These are phyloP conservation scores for Asterella californica DNA, from an alignment of 225 moss, liverwort and hornwort genomes.

Conservation along the genomic window DNA sequence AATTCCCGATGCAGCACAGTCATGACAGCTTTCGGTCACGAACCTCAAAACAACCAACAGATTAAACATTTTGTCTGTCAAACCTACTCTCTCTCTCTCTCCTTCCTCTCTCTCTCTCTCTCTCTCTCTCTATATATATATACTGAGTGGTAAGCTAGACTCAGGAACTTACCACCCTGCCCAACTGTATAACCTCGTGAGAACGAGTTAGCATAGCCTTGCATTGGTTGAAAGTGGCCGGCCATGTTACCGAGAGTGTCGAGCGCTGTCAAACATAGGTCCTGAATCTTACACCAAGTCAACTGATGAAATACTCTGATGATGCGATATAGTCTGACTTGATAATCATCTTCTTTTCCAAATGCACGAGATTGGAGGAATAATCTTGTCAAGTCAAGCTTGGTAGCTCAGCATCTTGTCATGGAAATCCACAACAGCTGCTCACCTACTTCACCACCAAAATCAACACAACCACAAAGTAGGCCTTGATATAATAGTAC, in stretches of 20 bases:
- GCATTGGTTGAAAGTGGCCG: background rate
- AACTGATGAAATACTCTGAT: background rate
- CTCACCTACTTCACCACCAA: background rate
- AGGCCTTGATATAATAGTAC: too few relatives aligned
- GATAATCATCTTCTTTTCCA: background rate
- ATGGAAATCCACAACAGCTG: background rate
- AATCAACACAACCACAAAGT: too few relatives aligned
- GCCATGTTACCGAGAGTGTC: background rate
- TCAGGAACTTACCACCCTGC: background rate
- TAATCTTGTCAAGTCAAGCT: background rate
- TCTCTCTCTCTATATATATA: too few relatives aligned
- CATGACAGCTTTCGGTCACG: too few relatives aligned
- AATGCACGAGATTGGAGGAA: background rate
- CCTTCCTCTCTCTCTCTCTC: too few relatives aligned
- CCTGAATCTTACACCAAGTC: constrained; percentile 3
- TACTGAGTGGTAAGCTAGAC: too few relatives aligned
- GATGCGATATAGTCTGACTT: background rate
- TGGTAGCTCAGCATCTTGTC: background rate
- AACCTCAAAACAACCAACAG: too few relatives aligned
- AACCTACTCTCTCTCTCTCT: background rate
- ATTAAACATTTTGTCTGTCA: background rate
- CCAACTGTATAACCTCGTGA: background rate
- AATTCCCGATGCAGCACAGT: background rate
- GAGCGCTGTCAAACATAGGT: background rate
- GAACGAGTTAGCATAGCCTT: background rate